Conservation (phyloP, 2,329 filamentous ascomycete genomes). For the Chalaropsis ovoidea region DNA sequence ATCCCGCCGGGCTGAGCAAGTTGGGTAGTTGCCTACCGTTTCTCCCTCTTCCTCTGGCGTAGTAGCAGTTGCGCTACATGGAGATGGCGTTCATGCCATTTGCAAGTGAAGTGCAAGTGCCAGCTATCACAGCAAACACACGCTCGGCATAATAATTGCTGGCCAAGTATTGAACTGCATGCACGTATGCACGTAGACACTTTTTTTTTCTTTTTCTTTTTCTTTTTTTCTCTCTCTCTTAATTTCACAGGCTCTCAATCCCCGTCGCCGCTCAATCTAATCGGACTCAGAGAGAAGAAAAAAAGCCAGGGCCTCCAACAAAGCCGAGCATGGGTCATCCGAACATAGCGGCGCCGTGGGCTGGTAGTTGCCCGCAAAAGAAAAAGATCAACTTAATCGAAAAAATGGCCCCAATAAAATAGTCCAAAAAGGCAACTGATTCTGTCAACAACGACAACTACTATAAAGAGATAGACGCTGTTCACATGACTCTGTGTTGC, state of each 20-base stretch:
- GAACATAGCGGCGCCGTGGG: conserved; percentile 6
- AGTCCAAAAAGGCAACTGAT: not conserved
- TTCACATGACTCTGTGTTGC: conserved; percentile 3
- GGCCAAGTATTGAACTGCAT: too few species aligned
- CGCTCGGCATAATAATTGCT: too few species aligned
- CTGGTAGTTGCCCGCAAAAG: not conserved
- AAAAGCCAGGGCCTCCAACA: conserved; percentile 8
- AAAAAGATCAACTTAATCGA: not conserved
- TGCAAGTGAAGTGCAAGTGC: not conserved
- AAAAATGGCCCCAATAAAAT: not conserved
- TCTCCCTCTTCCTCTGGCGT: not conserved
- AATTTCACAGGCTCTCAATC: not conserved
- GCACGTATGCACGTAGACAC: too few species aligned
- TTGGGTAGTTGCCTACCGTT: not conserved
- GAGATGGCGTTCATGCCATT: not conserved
- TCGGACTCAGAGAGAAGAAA: not conserved
- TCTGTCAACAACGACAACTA: not conserved
- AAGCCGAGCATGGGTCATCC: conserved; percentile 14
- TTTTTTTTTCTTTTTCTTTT: too few species aligned
- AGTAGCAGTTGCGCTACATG: not conserved
- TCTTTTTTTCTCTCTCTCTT: not conserved
- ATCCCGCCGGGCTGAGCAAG: not conserved
- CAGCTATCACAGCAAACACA: not conserved
- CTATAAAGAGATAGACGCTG: conserved; percentile 10
- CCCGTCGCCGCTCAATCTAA: conserved; percentile 5